Conservation (phyloP, 2,329 filamentous ascomycete species). For the Tolypocladium pustulatum region DNA sequence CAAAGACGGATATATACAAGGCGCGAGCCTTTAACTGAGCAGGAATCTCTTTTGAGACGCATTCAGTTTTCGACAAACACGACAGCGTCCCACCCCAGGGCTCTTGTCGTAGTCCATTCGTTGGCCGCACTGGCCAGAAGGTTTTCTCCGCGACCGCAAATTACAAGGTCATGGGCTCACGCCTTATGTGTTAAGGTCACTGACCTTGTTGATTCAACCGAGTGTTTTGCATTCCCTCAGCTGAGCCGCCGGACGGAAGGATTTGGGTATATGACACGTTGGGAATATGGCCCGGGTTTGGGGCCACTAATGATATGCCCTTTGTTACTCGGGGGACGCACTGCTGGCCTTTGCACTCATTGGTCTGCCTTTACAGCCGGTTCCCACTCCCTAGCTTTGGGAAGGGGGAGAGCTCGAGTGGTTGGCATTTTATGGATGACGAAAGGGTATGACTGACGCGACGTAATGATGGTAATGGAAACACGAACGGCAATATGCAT, state of each 20-base stretch:
- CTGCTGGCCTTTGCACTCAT: neutral
- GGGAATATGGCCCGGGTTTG: no score
- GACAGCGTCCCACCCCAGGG: neutral
- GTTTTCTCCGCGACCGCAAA: no score
- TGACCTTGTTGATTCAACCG: neutral
- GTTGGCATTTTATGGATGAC: neutral
- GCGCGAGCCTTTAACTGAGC: neutral
- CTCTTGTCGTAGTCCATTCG: neutral
- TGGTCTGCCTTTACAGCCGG: neutral
- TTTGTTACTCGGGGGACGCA: neutral
- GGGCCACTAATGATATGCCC: neutral
- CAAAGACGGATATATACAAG: neutral
- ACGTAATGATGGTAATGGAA: neutral
- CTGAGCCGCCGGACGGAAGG: neutral
- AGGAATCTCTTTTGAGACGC: neutral
- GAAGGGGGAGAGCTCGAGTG: neutral
- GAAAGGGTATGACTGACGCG: neutral
- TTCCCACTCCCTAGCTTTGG: neutral
- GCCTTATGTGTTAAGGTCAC: neutral
- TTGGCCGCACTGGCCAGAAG: neutral
- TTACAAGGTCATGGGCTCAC: neutral
- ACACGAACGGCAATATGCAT: slow-evolving; percentile 1
- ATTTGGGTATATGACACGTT: neutral
- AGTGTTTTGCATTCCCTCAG: neutral
- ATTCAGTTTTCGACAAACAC: no score